Evolutionary conservation across 2,329 filamentous ascomycete species (phyloP), one percentile per base, ranked within the genome.

Genomic region (Sporothrix brunneoviolacea): DNA sequence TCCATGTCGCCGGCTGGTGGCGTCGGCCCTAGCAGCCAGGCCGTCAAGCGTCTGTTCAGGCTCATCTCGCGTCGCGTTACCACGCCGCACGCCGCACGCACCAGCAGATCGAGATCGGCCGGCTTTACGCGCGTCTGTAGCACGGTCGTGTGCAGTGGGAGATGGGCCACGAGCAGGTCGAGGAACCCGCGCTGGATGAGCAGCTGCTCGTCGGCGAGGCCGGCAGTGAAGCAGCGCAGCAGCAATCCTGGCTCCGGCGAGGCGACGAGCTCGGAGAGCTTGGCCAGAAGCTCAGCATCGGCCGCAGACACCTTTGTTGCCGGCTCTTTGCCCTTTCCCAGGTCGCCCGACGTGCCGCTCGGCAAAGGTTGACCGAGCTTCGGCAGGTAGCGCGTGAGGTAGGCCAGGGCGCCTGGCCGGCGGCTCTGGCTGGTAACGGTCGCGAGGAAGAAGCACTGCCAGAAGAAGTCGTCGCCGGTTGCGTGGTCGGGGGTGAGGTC

Each of bases 371-470:
- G 66, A 7, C 78, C 81, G 49, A 95, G 72, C 58, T 78, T 84
- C 18, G 94, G 93, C 27, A 98, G 71, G 60, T 82, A 82, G 52
- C 90, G 84, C 43, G 81, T 75, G 36, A 98, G 73, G 65, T 94
- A 98, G 28, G 91, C 90, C 52, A 98, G 73, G 35, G 90, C 90
- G 22, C 93, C 93, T 56, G 88, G 83, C 50, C 93, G 82, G 54
- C 91, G 79, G 54, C 84, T 90, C 37, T 88, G 80, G 61, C 91
- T 91, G 1, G 93, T 96, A 54, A 98, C 93, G 16, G 88, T 86
- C 9, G 91, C 89, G 16, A 98, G 72, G 61, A 98, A 97, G 63
- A 98, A 86, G 65, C 90, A 96, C 69, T 98, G 93, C 93, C 93
- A 98, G 65, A 97, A 98, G 66, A 93, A 96, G 57, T 88, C 87